Evolutionary conservation across 306 rosid species (phyloP).

Genomic region (Trifolium dubium): DNA sequence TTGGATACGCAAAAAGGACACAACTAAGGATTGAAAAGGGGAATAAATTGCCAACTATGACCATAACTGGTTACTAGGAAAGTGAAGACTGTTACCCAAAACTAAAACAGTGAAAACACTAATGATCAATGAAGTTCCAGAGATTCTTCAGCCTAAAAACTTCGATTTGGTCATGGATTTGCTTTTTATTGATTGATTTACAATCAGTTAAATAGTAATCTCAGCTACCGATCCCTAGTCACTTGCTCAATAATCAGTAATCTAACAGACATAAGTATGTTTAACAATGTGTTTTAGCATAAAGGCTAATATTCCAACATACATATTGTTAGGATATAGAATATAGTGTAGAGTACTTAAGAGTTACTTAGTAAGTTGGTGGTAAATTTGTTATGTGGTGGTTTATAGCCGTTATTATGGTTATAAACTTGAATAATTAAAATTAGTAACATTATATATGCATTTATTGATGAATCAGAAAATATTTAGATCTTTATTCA

Average conservation of each 20-base stretch:
- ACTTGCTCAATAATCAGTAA: background rate
- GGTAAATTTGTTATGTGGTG: too few species aligned
- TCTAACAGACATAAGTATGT: background rate
- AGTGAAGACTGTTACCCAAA: background rate
- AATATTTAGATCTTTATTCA: constrained; percentile 9
- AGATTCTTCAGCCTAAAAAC: background rate
- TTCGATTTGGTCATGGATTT: background rate
- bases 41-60: background rate
- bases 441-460: background rate
- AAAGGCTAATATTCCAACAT: constrained; percentile 10
- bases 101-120: background rate
- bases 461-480: constrained; percentile 1
- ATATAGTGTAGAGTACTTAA: too few species aligned
- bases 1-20: background rate
- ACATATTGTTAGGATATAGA: background rate
- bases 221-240: background rate
- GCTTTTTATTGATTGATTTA: background rate
- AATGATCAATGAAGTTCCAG: background rate
- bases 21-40: background rate
- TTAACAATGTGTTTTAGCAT: background rate
- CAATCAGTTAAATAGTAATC: constrained; percentile 1
- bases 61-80: background rate
- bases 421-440: too few species aligned
- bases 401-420: too few species aligned
- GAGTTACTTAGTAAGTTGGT: too few species aligned